These are phyloP conservation scores for Litchi chinensis DNA, from an alignment of 345 rosid genomes.

Conservation along the genomic window DNA sequence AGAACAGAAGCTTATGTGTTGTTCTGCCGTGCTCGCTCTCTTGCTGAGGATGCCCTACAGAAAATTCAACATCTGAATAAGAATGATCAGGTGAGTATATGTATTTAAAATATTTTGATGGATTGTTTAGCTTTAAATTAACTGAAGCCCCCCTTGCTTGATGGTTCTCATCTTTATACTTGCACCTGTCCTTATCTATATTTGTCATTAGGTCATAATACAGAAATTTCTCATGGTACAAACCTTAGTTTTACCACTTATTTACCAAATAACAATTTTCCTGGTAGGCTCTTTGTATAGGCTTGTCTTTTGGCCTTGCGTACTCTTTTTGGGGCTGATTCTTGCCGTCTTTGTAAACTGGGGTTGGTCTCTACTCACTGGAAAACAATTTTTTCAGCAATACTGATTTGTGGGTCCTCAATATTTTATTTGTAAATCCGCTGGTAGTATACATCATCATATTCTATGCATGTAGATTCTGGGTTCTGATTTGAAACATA, in stretches of 20 bases:
- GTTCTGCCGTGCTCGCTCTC: constrained; percentile 72
- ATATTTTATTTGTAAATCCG: not conserved
- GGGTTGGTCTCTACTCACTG: not conserved
- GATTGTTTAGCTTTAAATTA: not conserved
- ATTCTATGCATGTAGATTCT: not conserved
- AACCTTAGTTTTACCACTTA: not conserved
- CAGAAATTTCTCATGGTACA: not conserved
- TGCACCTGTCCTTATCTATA: not conserved
- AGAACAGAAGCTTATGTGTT: constrained; percentile 85
- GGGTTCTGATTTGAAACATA: not conserved
- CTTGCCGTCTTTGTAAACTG: not conserved
- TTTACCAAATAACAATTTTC: not conserved
- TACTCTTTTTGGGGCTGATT: not conserved
- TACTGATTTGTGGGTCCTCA: not conserved
- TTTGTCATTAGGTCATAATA: not conserved
- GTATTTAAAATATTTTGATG: not conserved
- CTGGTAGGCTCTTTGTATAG: not conserved
- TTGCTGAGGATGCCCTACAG: constrained; percentile 69
- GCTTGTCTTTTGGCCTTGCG: not conserved
- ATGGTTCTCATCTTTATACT: not conserved
- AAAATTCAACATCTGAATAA: constrained; percentile 43
- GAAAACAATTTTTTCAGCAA: not conserved
- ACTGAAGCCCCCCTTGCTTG: not conserved
- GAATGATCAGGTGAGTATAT: constrained; percentile 55
- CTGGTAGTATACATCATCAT: not conserved